A percentile compares a stretch with the other conserved stretches of the same genome.
These are phyloP conservation scores for Didymella pinodella DNA, from an alignment of 2,329 filamentous ascomycete species.

Conservation along the genomic window DNA sequence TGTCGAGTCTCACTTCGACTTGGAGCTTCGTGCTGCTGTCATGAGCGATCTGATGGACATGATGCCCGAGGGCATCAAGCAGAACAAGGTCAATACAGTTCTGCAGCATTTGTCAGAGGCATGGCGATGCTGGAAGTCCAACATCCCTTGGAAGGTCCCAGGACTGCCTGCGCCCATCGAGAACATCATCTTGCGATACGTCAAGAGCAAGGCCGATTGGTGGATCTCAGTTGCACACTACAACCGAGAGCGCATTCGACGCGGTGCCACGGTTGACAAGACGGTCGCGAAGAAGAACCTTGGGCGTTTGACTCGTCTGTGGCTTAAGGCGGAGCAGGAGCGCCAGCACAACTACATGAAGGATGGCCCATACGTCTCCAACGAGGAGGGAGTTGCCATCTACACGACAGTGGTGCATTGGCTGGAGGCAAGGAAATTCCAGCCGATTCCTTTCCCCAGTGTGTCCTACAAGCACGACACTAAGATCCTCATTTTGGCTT, in stretches of 20 bases:
- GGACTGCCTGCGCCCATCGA: slow-evolving; percentile 96
- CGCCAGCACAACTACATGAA: slow-evolving; percentile 99
- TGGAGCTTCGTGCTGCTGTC: slow-evolving; percentile 95
- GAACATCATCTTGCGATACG: slow-evolving; percentile 97
- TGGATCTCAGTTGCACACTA: slow-evolving; percentile 99
- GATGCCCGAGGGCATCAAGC: slow-evolving; percentile 99
- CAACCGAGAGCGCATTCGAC: slow-evolving; percentile 94
- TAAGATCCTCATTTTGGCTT: slow-evolving; percentile 94
- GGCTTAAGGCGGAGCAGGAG: slow-evolving; percentile 98
- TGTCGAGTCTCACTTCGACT: slow-evolving; percentile 97
- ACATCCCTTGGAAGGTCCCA: slow-evolving; percentile 99
- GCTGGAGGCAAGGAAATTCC: slow-evolving; percentile 98
- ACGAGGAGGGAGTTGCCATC: slow-evolving; percentile 97
- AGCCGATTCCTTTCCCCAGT: slow-evolving; percentile 97
- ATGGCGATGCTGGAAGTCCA: slow-evolving; percentile 99
- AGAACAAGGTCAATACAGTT: slow-evolving; percentile 98
- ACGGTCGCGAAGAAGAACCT: slow-evolving; percentile 99
- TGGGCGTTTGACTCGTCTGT: slow-evolving; percentile 89
- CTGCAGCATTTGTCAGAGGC: slow-evolving; percentile 96
- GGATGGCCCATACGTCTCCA: slow-evolving; percentile 97
- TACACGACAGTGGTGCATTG: slow-evolving; percentile 99
- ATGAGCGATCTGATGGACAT: slow-evolving; percentile 99
- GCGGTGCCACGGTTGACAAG: slow-evolving; percentile 97
- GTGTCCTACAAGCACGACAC: slow-evolving; percentile 99
- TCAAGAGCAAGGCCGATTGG: slow-evolving; percentile 99